Evolutionary conservation across 2,329 filamentous ascomycete genomes (phyloP).

Genomic region (Colletotrichum echinochloae): DNA sequence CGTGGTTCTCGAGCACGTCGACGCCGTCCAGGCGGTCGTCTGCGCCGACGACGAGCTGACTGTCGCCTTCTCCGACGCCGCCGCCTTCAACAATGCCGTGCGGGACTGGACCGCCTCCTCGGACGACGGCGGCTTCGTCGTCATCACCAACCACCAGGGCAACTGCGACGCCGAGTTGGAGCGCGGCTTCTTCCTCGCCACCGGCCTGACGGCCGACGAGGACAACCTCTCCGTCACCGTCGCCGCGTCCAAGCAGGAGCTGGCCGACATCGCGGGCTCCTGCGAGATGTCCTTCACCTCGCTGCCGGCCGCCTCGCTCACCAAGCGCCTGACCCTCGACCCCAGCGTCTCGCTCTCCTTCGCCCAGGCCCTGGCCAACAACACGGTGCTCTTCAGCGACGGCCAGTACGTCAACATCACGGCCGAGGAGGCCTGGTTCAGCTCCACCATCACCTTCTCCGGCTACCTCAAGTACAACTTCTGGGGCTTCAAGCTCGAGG

Average conservation of each 20-base stretch:
- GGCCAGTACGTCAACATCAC: conserved; percentile 50
- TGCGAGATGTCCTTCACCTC: conserved; percentile 45
- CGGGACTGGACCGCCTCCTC: conserved; percentile 37
- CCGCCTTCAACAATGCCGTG: conserved; percentile 41
- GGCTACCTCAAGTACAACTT: conserved; percentile 58
- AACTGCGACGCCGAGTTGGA: conserved; percentile 55
- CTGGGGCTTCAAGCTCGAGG: conserved; percentile 48
- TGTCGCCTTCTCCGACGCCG: conserved; percentile 41
- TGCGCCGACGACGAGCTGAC: conserved; percentile 38
- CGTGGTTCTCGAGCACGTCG: conserved; percentile 43
- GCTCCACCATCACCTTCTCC: conserved; percentile 53
- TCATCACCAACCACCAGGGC: conserved; percentile 57
- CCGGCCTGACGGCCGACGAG: conserved; percentile 46
- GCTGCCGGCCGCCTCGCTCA: conserved; percentile 43
- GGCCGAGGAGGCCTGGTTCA: conserved; percentile 51
- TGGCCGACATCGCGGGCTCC: conserved; percentile 50
- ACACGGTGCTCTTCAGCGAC: conserved; percentile 48
- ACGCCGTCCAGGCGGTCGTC: conserved; percentile 38
- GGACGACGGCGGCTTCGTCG: conserved; percentile 45
- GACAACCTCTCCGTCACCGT: conserved; percentile 48
- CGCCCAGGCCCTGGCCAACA: conserved; percentile 42
- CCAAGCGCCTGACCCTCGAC: conserved; percentile 46
- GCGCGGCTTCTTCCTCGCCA: conserved; percentile 54
- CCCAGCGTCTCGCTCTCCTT: conserved; percentile 43
- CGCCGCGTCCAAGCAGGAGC: conserved; percentile 47